These are phyloP conservation scores for Penicillium bovifimosum DNA, from an alignment of 495 filamentous ascomycete genomes.

Conservation along the genomic window DNA sequence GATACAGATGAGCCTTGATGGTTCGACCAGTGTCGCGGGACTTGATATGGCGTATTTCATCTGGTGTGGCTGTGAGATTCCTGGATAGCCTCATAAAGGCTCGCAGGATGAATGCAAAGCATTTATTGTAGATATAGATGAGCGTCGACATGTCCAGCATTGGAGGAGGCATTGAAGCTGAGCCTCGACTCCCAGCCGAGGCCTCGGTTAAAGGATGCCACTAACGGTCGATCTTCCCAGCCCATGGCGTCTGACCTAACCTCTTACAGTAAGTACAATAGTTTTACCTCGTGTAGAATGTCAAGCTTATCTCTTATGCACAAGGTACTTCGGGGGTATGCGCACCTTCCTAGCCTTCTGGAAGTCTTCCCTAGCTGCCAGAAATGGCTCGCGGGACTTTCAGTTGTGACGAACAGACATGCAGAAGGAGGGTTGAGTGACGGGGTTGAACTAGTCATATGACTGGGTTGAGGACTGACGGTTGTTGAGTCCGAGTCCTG, in stretches of 20 bases:
- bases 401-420: too few species aligned
- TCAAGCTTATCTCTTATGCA: too few species aligned
- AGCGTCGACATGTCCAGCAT: constrained; percentile 17
- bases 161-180: not conserved
- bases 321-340: too few species aligned
- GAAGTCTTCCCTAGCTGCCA: too few species aligned
- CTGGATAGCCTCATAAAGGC: not conserved
- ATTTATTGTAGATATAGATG: constrained; percentile 23
- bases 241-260: not conserved
- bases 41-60: constrained; percentile 34
- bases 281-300: too few species aligned
- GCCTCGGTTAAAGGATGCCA: constrained; percentile 6
- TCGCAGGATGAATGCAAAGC: constrained; percentile 12
- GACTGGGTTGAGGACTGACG: too few species aligned
- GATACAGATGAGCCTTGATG: constrained; percentile 45
- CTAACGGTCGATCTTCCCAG: not conserved
- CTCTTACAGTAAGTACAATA: not conserved
- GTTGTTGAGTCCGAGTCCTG: too few species aligned
- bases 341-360: too few species aligned
- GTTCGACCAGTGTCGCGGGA: constrained; percentile 38
- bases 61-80: constrained; percentile 14
- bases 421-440: too few species aligned
- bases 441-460: too few species aligned
- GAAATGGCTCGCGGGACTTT: too few species aligned
- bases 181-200: constrained; percentile 3